Conservation (phyloP, 305 asterid genomes). For the Rubia occidens region DNA sequence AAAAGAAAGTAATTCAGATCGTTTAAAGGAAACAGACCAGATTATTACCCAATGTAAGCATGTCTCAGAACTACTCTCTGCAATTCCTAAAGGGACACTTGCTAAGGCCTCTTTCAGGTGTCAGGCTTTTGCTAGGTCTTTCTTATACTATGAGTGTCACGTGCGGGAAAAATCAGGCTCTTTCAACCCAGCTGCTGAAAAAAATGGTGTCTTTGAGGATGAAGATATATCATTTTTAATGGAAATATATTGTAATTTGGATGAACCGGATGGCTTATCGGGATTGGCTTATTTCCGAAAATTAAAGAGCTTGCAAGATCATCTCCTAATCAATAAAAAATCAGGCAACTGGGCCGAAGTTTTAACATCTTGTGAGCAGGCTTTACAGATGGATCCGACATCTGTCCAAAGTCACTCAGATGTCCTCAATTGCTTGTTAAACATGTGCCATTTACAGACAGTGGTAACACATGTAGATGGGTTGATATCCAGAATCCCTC, state of each 20-base stretch:
- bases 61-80: slow-evolving; percentile 73
- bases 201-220: slow-evolving; percentile 78
- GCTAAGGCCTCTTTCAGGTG: slow-evolving; percentile 94
- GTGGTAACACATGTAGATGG: slow-evolving; percentile 99
- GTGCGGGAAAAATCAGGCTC: slow-evolving; percentile 84
- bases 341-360: slow-evolving; percentile 99
- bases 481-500: slow-evolving; percentile 65
- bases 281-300: slow-evolving; percentile 92
- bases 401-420: slow-evolving; percentile 90
- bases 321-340: slow-evolving; percentile 76
- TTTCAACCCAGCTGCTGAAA: slow-evolving; percentile 86
- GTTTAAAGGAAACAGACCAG: slow-evolving; percentile 42
- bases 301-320: slow-evolving; percentile 74
- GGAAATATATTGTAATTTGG: slow-evolving; percentile 87
- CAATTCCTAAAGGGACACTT: slow-evolving; percentile 86
- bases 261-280: slow-evolving; percentile 91
- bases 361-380: slow-evolving; percentile 91
- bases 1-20: slow-evolving; percentile 44
- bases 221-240: slow-evolving; percentile 78
- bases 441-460: slow-evolving; percentile 92
- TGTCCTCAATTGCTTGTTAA: slow-evolving; percentile 86
- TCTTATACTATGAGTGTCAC: slow-evolving; percentile 79
- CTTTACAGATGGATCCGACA: slow-evolving; percentile 82
- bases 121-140: slow-evolving; percentile 94
- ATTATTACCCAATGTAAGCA: slow-evolving; percentile 67